Evolutionary conservation across 2,329 filamentous ascomycete genomes (phyloP), one percentile per base, ranked within the genome.

Genomic region (Colletotrichum limetticola): DNA sequence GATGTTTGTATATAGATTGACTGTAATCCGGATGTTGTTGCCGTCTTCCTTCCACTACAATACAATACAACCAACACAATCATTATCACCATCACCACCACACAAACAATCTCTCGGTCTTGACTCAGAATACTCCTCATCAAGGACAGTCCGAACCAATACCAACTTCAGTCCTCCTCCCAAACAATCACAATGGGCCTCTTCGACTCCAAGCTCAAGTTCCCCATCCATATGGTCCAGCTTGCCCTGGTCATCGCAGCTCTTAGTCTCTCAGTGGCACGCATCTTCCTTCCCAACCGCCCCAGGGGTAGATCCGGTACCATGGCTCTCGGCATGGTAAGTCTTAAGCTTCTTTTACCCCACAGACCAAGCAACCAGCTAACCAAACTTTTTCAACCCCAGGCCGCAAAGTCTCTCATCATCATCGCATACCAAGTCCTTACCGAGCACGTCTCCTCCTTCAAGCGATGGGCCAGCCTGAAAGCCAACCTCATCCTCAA

Each of bases 401-500:
- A 81, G 80, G 76, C 76, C 49, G 77, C 79, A 32, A 86, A 86
- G 77, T 83, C 82, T 1, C 75, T 86, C 28, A 71, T 84, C 55
- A 77, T 86, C 66, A 79, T 86, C 71, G 56, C 72, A 9, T 86
- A 86, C 73, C 81, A 85, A 68, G 73, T 86, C 57, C 74, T 84
- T 2, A 82, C 81, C 30, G 80, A 82, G 53, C 81, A 84, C 69
- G 74, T 80, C 14, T 52, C 71, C 5, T 73, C 74, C 1, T 78
- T 85, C 65, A 71, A 77, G 14, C 78, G 77, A 67, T 86, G 82
- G 82, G 78, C 74, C 32, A 83, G 80, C 75, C 76, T 82, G 6
- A 86, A 85, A 76, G 83, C 83, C 5, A 80, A 84, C 75, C 74
- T 78, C 5, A 82, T 85, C 46, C 77, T 86, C 68, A 84, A 83